phyloP scores from a whole-genome alignment of 2,329 filamentous ascomycete genomes.

The Emmonsia crescens region DNA sequence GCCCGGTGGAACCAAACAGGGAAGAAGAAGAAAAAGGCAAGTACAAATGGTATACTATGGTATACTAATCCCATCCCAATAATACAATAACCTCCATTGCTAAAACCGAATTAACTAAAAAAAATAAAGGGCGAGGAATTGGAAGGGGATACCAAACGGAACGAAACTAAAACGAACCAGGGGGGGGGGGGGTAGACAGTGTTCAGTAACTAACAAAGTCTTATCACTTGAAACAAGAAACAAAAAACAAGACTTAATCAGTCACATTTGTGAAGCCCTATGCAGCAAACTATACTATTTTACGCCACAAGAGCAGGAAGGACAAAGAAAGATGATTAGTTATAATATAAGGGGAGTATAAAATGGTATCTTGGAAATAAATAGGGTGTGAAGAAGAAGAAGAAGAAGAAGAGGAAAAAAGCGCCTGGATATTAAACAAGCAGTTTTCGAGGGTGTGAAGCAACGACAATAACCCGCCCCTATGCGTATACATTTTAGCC shows the following conservation, averaged over 20 bases:
- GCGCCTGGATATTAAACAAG: neutral
- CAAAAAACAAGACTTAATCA: neutral
- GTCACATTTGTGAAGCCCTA: neutral
- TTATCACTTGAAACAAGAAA: neutral
- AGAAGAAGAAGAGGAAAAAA: neutral
- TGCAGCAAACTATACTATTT: neutral
- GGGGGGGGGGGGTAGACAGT: no score
- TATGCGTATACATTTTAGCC: neutral
- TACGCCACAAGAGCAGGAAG: neutral
- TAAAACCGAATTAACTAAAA: neutral
- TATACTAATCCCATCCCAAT: neutral
- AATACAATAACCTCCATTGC: neutral
- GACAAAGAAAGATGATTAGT: neutral
- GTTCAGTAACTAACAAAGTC: neutral
- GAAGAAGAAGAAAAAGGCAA: neutral
- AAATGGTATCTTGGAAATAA: neutral
- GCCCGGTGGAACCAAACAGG: neutral
- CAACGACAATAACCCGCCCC: neutral
- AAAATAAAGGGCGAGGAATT: neutral
- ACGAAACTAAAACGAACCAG: neutral
- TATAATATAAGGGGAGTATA: neutral
- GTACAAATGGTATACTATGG: no score
- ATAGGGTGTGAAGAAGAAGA: neutral
- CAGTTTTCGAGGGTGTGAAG: neutral
- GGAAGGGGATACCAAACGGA: neutral